Percentiles rank a stretch among this genome's conserved stretches.
Evolutionary conservation across 768 basidiomycete genomes (phyloP).

Genomic region (Zangia roseola): DNA sequence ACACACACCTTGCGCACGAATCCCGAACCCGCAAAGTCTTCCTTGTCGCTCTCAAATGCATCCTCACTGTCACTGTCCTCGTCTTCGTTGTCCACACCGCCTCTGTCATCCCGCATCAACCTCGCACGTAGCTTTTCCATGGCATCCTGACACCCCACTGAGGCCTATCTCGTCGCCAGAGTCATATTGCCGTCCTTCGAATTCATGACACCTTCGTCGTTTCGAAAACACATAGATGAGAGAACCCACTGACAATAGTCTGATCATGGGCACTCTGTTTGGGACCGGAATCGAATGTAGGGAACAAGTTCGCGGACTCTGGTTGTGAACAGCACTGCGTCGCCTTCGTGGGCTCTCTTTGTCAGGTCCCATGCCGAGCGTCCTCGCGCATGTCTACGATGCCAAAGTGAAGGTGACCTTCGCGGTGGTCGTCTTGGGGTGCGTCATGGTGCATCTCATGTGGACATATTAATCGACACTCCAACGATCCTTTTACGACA

Average conservation of each 20-base stretch:
- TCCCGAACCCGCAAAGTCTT: slow-evolving; percentile 66
- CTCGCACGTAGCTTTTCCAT: slow-evolving; percentile 40
- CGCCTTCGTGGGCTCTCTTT: too few species aligned
- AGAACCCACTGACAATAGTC: slow-evolving; percentile 14
- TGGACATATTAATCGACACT: neutral
- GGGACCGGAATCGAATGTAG: slow-evolving; percentile 6
- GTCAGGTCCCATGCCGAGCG: slow-evolving; percentile 33
- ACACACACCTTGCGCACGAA: slow-evolving; percentile 29
- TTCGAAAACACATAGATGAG: slow-evolving; percentile 7
- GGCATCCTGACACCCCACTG: slow-evolving; percentile 25
- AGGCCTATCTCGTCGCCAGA: slow-evolving; percentile 43
- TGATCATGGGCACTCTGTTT: slow-evolving; percentile 13
- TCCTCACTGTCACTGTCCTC: slow-evolving; percentile 86
- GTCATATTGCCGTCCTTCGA: slow-evolving; percentile 26
- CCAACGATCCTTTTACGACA: neutral
- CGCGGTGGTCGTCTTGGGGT: slow-evolving; percentile 35
- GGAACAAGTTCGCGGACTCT: slow-evolving; percentile 7
- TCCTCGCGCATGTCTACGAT: slow-evolving; percentile 31
- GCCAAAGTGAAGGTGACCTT: slow-evolving; percentile 32
- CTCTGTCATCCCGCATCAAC: slow-evolving; percentile 52
- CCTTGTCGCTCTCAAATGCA: slow-evolving; percentile 80
- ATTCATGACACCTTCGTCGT: slow-evolving; percentile 44
- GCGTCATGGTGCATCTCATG: slow-evolving; percentile 18
- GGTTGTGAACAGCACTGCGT: slow-evolving; percentile 31
- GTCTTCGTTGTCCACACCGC: slow-evolving; percentile 61